A percentile compares a stretch with the other conserved stretches of the same genome.
Evolutionary conservation across 805 yeast species (phyloP).

Genomic region (Lipomyces spencermartinsiae): DNA sequence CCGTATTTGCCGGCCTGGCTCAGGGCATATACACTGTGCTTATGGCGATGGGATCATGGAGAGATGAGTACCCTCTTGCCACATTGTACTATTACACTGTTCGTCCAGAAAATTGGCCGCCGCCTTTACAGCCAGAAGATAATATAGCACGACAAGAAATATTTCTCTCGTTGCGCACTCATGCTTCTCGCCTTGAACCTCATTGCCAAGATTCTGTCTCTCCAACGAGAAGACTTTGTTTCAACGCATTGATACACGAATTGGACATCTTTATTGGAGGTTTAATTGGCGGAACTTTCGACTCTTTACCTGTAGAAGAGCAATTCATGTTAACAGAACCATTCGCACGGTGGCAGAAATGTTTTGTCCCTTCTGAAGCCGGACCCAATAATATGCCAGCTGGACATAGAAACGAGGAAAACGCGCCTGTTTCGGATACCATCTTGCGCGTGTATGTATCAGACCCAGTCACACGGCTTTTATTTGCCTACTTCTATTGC

Average conservation of each 20-base stretch:
- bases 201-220: neutral
- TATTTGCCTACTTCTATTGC: slow-evolving; percentile 26
- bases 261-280: slow-evolving; percentile 6
- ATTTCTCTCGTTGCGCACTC: slow-evolving; percentile 1
- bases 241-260: slow-evolving; percentile 4
- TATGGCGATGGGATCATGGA: slow-evolving; percentile 29
- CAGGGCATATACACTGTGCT: slow-evolving; percentile 22
- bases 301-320: neutral
- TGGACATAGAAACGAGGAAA: neutral
- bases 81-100: slow-evolving; percentile 17
- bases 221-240: slow-evolving; percentile 6
- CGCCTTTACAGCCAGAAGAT: slow-evolving; percentile 8
- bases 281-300: slow-evolving; percentile 5
- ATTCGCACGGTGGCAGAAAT: slow-evolving; percentile 26
- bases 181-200: neutral
- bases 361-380: slow-evolving; percentile 25
- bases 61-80: slow-evolving; percentile 27
- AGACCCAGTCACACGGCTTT: slow-evolving; percentile 9
- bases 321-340: slow-evolving; percentile 7
- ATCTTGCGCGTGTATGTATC: too few relatives aligned
- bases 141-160: neutral
- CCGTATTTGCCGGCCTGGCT: slow-evolving; percentile 19
- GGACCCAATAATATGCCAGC: slow-evolving; percentile 10
- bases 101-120: slow-evolving; percentile 9
- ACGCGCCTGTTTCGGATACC: too few relatives aligned